Evolutionary conservation across 1,284 basidiomycete species (phyloP).

Genomic region (Heliocybe sulcata): DNA sequence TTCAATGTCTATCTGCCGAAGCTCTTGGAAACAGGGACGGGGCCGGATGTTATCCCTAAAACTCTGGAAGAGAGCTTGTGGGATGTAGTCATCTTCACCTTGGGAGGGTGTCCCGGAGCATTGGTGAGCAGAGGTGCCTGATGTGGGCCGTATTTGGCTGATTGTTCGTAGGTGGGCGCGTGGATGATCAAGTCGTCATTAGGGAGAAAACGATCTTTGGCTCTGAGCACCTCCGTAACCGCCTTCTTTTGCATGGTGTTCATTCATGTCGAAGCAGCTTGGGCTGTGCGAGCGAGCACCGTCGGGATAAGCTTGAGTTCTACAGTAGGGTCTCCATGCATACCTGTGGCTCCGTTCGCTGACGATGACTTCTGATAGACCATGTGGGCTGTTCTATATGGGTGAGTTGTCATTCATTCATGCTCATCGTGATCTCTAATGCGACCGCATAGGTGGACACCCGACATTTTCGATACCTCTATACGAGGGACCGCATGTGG

Average conservation of each 20-base stretch:
- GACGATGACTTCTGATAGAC: slow-evolving; percentile 32
- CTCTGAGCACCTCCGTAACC: slow-evolving; percentile 77
- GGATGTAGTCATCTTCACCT: slow-evolving; percentile 78
- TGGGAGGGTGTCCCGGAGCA: slow-evolving; percentile 85
- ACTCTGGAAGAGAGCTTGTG: slow-evolving; percentile 63
- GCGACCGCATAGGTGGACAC: slow-evolving; percentile 53
- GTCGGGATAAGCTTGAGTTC: slow-evolving; percentile 78
- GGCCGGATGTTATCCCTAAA: slow-evolving; percentile 17
- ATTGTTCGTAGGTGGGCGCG: slow-evolving; percentile 65
- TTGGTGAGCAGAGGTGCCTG: slow-evolving; percentile 40
- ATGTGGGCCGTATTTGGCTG: slow-evolving; percentile 4
- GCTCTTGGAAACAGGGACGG: slow-evolving; percentile 60
- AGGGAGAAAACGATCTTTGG: slow-evolving; percentile 76
- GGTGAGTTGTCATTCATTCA: slow-evolving; percentile 29
- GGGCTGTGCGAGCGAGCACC: slow-evolving; percentile 69
- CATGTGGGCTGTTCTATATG: slow-evolving; percentile 90
- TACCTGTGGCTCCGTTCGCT: slow-evolving; percentile 1
- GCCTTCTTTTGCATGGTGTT: slow-evolving; percentile 76
- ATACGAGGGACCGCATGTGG: slow-evolving; percentile 89
- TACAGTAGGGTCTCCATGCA: slow-evolving; percentile 44
- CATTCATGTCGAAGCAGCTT: slow-evolving; percentile 49
- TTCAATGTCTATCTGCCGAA: slow-evolving; percentile 97
- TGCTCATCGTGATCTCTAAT: slow-evolving; percentile 21
- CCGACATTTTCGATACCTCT: slow-evolving; percentile 83
- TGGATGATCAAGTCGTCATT: slow-evolving; percentile 78